Conservation (phyloP, 495 filamentous ascomycete species). For the Penicillium daleae region DNA sequence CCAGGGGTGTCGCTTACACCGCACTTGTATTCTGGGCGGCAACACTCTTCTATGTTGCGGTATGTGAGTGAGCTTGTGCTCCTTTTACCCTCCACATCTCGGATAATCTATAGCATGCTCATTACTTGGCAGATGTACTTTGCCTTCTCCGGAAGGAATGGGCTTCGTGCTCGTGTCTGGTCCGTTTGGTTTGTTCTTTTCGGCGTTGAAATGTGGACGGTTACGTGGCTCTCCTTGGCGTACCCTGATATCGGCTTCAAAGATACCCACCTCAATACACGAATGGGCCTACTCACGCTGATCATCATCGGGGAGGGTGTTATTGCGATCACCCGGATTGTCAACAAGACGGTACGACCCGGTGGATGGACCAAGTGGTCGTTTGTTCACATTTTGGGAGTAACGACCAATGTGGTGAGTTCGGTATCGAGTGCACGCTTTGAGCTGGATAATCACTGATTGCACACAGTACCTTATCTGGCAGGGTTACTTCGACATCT, state of each 20-base stretch:
- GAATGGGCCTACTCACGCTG: constrained; percentile 68
- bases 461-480: constrained; percentile 62
- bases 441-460: neutral
- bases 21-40: constrained; percentile 48
- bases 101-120: constrained; percentile 10
- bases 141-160: constrained; percentile 35
- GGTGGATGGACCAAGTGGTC: constrained; percentile 53
- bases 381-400: constrained; percentile 54
- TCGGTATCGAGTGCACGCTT: neutral
- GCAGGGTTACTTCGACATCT: constrained; percentile 73
- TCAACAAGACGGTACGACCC: constrained; percentile 58
- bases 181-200: constrained; percentile 64
- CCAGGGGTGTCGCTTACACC: constrained; percentile 42
- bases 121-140: constrained; percentile 39
- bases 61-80: constrained; percentile 39
- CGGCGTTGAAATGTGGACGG: constrained; percentile 55
- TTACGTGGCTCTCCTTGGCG: constrained; percentile 57
- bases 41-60: constrained; percentile 53
- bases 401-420: constrained; percentile 52
- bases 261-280: constrained; percentile 65
- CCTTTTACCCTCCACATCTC: neutral
- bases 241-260: constrained; percentile 64
- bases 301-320: constrained; percentile 73
- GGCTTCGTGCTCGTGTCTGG: constrained; percentile 46
- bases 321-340: constrained; percentile 55